Evolutionary conservation across 2,329 filamentous ascomycete genomes (phyloP).

Genomic region (Tolypocladium album): DNA sequence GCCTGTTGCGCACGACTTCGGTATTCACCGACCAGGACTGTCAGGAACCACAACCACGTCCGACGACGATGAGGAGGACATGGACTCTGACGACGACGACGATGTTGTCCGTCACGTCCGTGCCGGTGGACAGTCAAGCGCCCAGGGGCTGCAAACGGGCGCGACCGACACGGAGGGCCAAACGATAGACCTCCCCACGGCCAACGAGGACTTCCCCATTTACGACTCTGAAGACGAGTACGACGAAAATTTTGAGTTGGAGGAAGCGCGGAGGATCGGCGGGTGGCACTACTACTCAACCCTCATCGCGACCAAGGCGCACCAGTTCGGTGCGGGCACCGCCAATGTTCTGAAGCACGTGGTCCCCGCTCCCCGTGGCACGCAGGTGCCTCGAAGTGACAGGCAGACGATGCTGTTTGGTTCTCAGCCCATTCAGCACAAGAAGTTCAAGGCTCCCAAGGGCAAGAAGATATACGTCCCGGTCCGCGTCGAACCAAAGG

Average conservation of each 20-base stretch:
- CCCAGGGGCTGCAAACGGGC: conserved; percentile 33
- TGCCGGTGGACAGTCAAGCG: conserved; percentile 23
- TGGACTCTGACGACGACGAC: conserved; percentile 60
- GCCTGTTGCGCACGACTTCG: conserved; percentile 77
- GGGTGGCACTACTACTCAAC: conserved; percentile 65
- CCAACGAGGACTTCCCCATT: conserved; percentile 65
- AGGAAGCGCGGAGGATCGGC: conserved; percentile 66
- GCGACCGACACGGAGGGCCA: conserved; percentile 70
- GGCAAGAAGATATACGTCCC: conserved; percentile 94
- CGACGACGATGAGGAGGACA: conserved; percentile 63
- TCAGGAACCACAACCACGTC: conserved; percentile 70
- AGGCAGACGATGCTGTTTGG: conserved; percentile 43
- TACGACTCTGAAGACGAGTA: conserved; percentile 83
- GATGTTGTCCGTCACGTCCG: conserved; percentile 15
- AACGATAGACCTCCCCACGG: conserved; percentile 48
- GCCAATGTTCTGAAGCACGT: conserved; percentile 36
- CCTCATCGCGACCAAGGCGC: conserved; percentile 37
- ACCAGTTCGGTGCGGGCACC: conserved; percentile 29
- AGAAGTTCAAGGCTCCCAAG: conserved; percentile 60
- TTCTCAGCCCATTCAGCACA: conserved; percentile 41
- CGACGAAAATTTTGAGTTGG: conserved; percentile 61
- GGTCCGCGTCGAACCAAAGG: conserved; percentile 91
- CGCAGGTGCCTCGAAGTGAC: conserved; percentile 47
- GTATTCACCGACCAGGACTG: conserved; percentile 70
- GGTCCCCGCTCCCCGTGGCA: conserved; percentile 43